Evolutionary conservation across 2,329 filamentous ascomycete genomes (phyloP).

Genomic region (Talaromyces sp.): DNA sequence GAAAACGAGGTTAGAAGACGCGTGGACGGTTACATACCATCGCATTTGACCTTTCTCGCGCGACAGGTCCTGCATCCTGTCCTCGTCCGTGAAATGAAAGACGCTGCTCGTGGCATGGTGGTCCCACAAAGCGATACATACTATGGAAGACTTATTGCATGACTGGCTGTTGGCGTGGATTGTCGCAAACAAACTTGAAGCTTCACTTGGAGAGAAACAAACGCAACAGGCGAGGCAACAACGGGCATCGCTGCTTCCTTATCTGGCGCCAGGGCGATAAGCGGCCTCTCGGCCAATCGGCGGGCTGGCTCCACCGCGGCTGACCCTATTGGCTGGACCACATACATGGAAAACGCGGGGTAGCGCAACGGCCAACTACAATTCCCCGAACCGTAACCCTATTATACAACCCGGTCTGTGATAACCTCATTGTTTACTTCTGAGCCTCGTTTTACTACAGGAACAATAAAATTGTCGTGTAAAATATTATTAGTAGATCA

Average conservation of each 20-base stretch:
- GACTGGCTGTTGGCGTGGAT: background rate
- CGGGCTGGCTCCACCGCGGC: background rate
- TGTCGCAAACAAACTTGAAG: background rate
- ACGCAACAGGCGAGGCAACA: background rate
- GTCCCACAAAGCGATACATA: background rate
- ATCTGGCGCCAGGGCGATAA: background rate
- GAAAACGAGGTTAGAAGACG: conserved; percentile 1
- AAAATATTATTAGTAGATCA: no score
- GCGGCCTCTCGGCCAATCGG: background rate
- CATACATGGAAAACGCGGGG: background rate
- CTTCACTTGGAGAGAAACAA: background rate
- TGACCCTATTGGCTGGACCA: background rate
- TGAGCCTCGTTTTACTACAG: no score
- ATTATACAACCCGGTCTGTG: background rate
- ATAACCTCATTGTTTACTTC: background rate
- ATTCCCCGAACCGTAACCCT: background rate
- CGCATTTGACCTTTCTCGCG: conserved; percentile 19
- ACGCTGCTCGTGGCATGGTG: background rate
- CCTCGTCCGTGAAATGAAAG: conserved; percentile 15
- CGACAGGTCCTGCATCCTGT: conserved; percentile 20
- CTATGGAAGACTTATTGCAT: no score
- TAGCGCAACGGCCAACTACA: background rate
- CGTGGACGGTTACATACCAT: conserved; percentile 11
- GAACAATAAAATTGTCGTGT: no score
- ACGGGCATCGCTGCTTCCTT: background rate